A percentile compares a stretch with the other conserved stretches of the same genome.
These are phyloP conservation scores for Trichoderma atrobrunneum DNA, from an alignment of 2,329 filamentous ascomycete genomes.

Conservation along the genomic window DNA sequence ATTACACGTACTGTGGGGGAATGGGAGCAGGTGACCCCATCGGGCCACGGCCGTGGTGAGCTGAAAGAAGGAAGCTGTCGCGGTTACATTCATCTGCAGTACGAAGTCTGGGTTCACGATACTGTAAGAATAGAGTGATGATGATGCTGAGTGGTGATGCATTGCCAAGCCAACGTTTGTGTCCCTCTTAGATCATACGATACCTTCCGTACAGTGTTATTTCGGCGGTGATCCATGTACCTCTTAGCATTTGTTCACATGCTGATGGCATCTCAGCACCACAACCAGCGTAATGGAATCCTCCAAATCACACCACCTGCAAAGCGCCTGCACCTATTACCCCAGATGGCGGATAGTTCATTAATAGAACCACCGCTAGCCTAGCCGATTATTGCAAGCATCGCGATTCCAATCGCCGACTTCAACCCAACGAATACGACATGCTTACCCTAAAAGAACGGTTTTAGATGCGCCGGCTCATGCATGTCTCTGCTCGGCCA, in stretches of 20 bases:
- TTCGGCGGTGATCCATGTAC: background rate
- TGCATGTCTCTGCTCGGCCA: conserved; percentile 3
- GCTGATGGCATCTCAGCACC: background rate
- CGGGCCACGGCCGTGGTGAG: conserved; percentile 6
- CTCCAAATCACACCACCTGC: background rate
- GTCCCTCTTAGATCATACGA: background rate
- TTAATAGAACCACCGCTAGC: background rate
- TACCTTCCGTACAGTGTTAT: background rate
- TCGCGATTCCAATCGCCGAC: background rate
- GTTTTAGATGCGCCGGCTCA: background rate
- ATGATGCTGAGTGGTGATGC: background rate
- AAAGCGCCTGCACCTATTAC: background rate
- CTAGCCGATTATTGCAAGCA: background rate
- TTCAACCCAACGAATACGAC: background rate
- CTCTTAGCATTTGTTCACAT: background rate
- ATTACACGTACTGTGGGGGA: background rate
- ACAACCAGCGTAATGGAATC: background rate
- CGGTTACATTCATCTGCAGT: background rate
- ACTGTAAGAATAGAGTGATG: background rate
- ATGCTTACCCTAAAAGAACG: background rate
- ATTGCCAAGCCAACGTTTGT: background rate
- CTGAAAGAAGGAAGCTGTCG: background rate
- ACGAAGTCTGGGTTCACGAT: background rate
- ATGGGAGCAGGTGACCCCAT: conserved; percentile 6
- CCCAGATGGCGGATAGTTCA: background rate